These are phyloP conservation scores for Boletus rex-veris DNA, from an alignment of 768 basidiomycete species.

Conservation along the genomic window DNA sequence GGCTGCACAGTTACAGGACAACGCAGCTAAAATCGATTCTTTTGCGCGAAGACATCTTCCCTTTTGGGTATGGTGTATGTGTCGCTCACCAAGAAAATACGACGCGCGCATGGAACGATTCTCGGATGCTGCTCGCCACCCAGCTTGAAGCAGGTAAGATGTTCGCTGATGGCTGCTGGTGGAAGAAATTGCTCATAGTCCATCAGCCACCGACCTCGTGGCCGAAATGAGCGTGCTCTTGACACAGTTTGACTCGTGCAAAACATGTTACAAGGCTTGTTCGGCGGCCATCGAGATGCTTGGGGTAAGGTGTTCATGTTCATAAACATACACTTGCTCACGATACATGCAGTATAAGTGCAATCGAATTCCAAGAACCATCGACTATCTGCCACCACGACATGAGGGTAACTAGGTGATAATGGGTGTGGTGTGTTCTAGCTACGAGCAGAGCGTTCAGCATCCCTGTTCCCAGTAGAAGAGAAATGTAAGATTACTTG, in stretches of 20 bases:
- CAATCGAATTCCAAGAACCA: slow-evolving; percentile 46
- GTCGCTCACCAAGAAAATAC: slow-evolving; percentile 46
- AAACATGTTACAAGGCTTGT: slow-evolving; percentile 56
- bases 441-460: not conserved
- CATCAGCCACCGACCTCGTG: slow-evolving; percentile 59
- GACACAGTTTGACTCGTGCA: slow-evolving; percentile 47
- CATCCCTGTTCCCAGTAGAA: not conserved
- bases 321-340: slow-evolving; percentile 6
- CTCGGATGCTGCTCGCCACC: slow-evolving; percentile 42
- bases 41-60: slow-evolving; percentile 62
- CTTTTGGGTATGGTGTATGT: slow-evolving; percentile 68
- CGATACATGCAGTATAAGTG: slow-evolving; percentile 55
- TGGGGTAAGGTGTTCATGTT: slow-evolving; percentile 39
- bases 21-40: slow-evolving; percentile 50
- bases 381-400: slow-evolving; percentile 41
- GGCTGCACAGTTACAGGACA: slow-evolving; percentile 56
- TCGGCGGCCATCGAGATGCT: slow-evolving; percentile 68
- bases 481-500: slow-evolving; percentile 38
- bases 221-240: slow-evolving; percentile 60
- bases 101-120: slow-evolving; percentile 47
- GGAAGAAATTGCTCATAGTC: slow-evolving; percentile 6
- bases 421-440: slow-evolving; percentile 1
- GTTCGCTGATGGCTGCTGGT: not conserved
- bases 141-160: slow-evolving; percentile 52
- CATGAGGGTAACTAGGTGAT: slow-evolving; percentile 20